Percentiles rank a stretch among this genome's conserved stretches.
These are phyloP conservation scores for Reticulascus tulasneorum DNA, from an alignment of 2,329 filamentous ascomycete genomes.

Conservation along the genomic window DNA sequence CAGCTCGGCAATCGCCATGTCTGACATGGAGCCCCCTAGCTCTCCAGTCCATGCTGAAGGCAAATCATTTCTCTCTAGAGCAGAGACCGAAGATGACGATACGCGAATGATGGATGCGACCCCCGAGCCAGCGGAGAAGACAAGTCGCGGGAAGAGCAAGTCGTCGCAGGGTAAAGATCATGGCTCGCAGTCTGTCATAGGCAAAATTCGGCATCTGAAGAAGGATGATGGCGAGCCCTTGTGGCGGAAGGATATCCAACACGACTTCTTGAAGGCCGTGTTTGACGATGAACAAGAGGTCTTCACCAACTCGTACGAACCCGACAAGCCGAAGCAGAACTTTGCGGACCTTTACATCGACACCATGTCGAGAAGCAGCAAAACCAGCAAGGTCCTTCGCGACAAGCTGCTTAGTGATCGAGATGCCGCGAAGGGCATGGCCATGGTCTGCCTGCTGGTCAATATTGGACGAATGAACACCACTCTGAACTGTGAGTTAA, in stretches of 20 bases:
- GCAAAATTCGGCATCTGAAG: constrained; percentile 80
- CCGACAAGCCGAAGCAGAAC: constrained; percentile 54
- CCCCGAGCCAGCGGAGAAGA: constrained; percentile 39
- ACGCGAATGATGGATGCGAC: constrained; percentile 35
- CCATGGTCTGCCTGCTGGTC: constrained; percentile 96
- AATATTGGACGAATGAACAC: constrained; percentile 99
- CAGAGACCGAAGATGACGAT: constrained; percentile 41
- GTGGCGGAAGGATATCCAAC: constrained; percentile 85
- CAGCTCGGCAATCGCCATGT: constrained; percentile 32
- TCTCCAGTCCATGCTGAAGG: constrained; percentile 38
- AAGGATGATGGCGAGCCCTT: constrained; percentile 85
- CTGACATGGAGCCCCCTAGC: constrained; percentile 42
- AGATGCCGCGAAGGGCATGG: constrained; percentile 93
- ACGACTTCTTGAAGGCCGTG: constrained; percentile 75
- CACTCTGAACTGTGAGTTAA: constrained; percentile 80
- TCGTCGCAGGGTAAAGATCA: constrained; percentile 28
- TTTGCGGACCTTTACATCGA: constrained; percentile 98
- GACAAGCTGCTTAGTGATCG: constrained; percentile 93
- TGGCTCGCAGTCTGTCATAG: constrained; percentile 37
- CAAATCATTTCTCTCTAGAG: constrained; percentile 44
- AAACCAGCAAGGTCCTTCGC: constrained; percentile 96
- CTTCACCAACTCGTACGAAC: constrained; percentile 89
- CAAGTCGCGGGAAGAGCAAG: constrained; percentile 29
- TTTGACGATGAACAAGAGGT: constrained; percentile 71
- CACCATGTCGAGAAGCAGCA: constrained; percentile 97